Percentiles rank a stretch among this genome's conserved stretches.
phyloP scores from a whole-genome alignment of 257 asterid species.

The Fraxinus quadrangulata region DNA sequence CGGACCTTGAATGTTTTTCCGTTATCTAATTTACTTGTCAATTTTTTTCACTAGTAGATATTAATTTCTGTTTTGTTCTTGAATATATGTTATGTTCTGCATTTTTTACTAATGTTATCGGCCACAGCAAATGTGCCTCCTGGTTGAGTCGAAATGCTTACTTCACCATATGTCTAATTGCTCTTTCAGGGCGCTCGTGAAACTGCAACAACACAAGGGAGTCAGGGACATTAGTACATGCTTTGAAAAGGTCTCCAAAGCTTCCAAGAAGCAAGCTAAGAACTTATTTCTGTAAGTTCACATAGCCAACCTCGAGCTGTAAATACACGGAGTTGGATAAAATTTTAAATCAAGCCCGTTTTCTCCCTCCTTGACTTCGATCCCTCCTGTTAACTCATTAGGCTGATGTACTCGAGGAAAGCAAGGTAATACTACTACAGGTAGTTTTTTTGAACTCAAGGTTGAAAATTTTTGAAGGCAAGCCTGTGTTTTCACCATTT shows the following conservation, averaged over 20 bases:
- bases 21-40: too few species aligned
- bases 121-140: constrained; percentile 90
- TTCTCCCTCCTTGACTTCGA: neutral
- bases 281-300: neutral
- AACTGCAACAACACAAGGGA: constrained; percentile 43
- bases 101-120: constrained; percentile 38
- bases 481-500: constrained; percentile 87
- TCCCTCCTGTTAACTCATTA: too few species aligned
- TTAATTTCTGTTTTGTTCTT: too few species aligned
- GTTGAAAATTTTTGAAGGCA: constrained; percentile 79
- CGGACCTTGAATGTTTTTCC: too few species aligned
- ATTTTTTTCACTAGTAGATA: too few species aligned
- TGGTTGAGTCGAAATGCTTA: constrained; percentile 76
- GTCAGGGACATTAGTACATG: neutral
- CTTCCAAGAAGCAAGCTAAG: neutral
- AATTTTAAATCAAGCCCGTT: neutral
- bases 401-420: neutral
- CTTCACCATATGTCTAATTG: constrained; percentile 64
- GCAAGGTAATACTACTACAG: neutral
- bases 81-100: too few species aligned
- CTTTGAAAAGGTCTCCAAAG: neutral
- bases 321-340: neutral
- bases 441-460: constrained; percentile 23
- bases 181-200: constrained; percentile 94
- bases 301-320: neutral